These are phyloP conservation scores for Ascochyta viciae-villosae DNA, from an alignment of 2,329 filamentous ascomycete species.

Conservation along the genomic window DNA sequence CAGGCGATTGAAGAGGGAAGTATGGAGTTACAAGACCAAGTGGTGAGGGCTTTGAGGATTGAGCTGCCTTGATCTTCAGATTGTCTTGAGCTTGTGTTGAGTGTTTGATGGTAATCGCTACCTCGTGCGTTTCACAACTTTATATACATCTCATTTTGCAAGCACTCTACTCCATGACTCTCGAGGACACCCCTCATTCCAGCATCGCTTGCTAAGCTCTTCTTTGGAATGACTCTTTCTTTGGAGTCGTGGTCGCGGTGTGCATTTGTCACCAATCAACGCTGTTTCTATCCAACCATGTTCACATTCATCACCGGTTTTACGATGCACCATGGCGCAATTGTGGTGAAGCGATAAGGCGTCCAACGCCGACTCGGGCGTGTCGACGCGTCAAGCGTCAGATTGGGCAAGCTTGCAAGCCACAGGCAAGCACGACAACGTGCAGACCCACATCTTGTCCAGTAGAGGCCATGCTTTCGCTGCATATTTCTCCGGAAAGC, in stretches of 20 bases:
- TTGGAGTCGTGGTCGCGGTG: not conserved
- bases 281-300: not conserved
- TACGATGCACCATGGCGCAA: not conserved
- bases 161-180: not conserved
- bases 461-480: not conserved
- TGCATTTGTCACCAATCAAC: not conserved
- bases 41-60: not conserved
- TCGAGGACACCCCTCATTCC: not conserved
- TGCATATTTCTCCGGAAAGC: not conserved
- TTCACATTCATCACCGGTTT: not conserved
- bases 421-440: not conserved
- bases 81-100: not conserved
- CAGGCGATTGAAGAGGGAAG: not conserved
- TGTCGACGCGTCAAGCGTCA: not conserved
- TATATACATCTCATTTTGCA: not conserved
- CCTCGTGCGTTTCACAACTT: not conserved
- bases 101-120: not conserved
- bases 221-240: constrained; percentile 11
- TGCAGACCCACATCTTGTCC: not conserved
- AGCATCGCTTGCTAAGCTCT: constrained; percentile 5
- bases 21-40: too few species aligned
- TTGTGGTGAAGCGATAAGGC: not conserved
- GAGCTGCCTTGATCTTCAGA: not conserved
- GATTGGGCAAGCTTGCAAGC: not conserved
- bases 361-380: not conserved